These are phyloP conservation scores for Trichocladium antarcticum DNA, from an alignment of 495 filamentous ascomycete genomes.

Conservation along the genomic window DNA sequence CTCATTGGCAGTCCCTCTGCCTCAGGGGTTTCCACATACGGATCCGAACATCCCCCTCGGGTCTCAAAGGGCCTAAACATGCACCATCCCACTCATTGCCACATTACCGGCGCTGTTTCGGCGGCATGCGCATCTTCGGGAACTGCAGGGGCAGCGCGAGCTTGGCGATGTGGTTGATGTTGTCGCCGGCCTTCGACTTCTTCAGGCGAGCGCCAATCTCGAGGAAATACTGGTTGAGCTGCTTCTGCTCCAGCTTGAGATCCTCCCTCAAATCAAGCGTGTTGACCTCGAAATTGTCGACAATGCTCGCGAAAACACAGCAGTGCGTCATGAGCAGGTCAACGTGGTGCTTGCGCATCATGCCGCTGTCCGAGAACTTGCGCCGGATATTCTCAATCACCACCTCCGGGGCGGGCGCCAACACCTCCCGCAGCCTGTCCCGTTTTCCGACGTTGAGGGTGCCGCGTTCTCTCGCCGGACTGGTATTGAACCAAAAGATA, in stretches of 20 bases:
- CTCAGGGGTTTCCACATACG: not conserved
- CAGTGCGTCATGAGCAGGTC: slow-evolving; percentile 58
- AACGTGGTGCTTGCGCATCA: slow-evolving; percentile 50
- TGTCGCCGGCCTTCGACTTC: slow-evolving; percentile 39
- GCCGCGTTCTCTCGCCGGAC: slow-evolving; percentile 30
- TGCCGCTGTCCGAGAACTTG: slow-evolving; percentile 54
- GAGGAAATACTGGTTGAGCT: slow-evolving; percentile 56
- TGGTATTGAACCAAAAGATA: slow-evolving; percentile 42
- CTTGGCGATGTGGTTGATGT: slow-evolving; percentile 49
- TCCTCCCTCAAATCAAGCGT: slow-evolving; percentile 66
- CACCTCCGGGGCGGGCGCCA: slow-evolving; percentile 45
- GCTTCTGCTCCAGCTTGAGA: slow-evolving; percentile 58
- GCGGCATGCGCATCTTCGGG: slow-evolving; percentile 48
- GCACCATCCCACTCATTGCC: not conserved
- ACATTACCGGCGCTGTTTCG: slow-evolving; percentile 8
- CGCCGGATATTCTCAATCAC: slow-evolving; percentile 57
- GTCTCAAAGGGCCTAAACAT: too few relatives aligned
- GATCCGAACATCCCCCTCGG: too few relatives aligned
- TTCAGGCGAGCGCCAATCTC: slow-evolving; percentile 67
- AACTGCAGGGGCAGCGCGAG: slow-evolving; percentile 74
- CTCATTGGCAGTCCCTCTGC: not conserved
- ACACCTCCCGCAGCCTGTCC: slow-evolving; percentile 39
- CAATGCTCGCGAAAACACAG: slow-evolving; percentile 54
- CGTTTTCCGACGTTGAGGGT: slow-evolving; percentile 33
- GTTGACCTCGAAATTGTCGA: slow-evolving; percentile 72